Evolutionary conservation across 2,329 filamentous ascomycete genomes (phyloP), one percentile per base, ranked within the genome.

Genomic region (Calycina herbarum): DNA sequence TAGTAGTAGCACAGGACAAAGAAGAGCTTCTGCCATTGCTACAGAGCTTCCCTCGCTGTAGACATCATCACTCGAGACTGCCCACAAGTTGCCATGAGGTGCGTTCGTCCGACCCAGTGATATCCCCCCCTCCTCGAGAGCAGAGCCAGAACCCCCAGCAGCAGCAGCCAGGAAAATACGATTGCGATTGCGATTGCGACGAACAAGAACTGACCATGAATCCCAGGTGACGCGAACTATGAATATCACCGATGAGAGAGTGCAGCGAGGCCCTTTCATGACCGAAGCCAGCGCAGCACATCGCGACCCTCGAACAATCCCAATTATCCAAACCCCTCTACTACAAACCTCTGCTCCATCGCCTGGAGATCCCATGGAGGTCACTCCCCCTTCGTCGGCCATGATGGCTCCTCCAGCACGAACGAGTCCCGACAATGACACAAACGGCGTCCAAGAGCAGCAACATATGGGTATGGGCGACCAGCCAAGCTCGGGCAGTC

Each of bases 321-420:
- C 86, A 62, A 85, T 88, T 70, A 79, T 87, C 70, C 79, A 83
- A 67, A 81, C 82, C 64, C 82, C 85, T 45, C 83, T 81, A 66
- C 83, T 86, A 74, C 83, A 85, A 75, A 86, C 84, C 78, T 86
- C 86, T 69, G 81, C 84, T 63, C 83, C 85, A 24, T 83, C 82
- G 59, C 82, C 83, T 35, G 84, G 82, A 70, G 84, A 86, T 65
- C 84, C 85, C 66, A 89, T 88, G 85, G 86, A 88, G 67, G 82
- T 87, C 69, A 84, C 84, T 42, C 84, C 83, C 45, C 83, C 73
- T 27, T 56, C 68, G 8, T 84, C 62, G 79, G 81, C 67, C 80
- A 79, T 75, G 78, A 75, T 73, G 71, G 73, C 69, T 17, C 75
- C 75, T 24, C 74, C 74, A 58, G 65, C 71, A 54, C 71, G 72